Evolutionary conservation across 2,329 filamentous ascomycete genomes (phyloP).

Genomic region (Bipolaris zeicola): DNA sequence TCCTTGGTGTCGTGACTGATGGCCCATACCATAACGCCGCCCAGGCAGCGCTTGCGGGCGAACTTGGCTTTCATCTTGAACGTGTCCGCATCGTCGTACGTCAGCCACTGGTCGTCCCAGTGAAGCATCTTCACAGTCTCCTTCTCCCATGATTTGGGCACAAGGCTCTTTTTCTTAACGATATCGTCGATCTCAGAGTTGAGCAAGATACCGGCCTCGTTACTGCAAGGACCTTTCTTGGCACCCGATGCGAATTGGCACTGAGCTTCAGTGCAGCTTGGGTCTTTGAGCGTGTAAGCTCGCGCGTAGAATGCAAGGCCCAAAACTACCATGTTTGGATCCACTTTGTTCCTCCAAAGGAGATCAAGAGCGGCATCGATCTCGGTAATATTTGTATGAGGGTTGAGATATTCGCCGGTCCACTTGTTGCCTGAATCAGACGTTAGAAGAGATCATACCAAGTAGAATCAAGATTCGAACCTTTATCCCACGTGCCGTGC

Average conservation of each 20-base stretch:
- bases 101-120: conserved; percentile 40
- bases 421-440: conserved; percentile 45
- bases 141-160: conserved; percentile 17
- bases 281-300: conserved; percentile 26
- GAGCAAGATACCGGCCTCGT: conserved; percentile 17
- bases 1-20: not conserved
- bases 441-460: not conserved
- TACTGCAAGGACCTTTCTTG: conserved; percentile 11
- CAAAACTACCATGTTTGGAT: conserved; percentile 49
- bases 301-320: conserved; percentile 55
- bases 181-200: conserved; percentile 28
- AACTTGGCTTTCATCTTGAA: conserved; percentile 58
- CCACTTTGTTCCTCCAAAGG: conserved; percentile 53
- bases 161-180: conserved; percentile 5
- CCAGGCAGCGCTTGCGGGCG: conserved; percentile 28
- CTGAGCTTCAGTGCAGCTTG: conserved; percentile 4
- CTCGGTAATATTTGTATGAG: conserved; percentile 56
- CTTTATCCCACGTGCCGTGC: conserved; percentile 48
- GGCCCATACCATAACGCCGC: conserved; percentile 15
- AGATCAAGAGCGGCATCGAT: conserved; percentile 51
- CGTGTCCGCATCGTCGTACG: conserved; percentile 33
- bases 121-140: conserved; percentile 36
- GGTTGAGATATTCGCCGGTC: conserved; percentile 35
- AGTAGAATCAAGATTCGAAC: not conserved
- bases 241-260: conserved; percentile 6